These are phyloP conservation scores for Tricladium varicosporioides DNA, from an alignment of 2,329 filamentous ascomycete species.

Conservation along the genomic window DNA sequence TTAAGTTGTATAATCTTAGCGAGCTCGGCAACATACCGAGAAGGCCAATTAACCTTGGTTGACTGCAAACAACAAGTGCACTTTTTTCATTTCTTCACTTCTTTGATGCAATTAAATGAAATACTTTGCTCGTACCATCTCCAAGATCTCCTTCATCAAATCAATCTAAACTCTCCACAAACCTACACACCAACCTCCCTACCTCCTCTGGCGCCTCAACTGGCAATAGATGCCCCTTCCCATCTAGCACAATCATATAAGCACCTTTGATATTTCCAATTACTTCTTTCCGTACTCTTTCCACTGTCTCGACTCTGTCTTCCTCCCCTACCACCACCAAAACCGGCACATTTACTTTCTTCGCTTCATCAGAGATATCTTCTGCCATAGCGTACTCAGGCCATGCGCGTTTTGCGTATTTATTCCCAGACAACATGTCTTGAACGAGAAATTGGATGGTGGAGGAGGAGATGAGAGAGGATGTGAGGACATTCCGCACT, in stretches of 20 bases:
- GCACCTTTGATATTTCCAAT: constrained; percentile 14
- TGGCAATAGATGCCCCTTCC: constrained; percentile 17
- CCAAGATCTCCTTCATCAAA: too few relatives aligned
- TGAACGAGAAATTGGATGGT: constrained; percentile 17
- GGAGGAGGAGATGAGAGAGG: constrained; percentile 11
- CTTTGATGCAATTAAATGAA: too few relatives aligned
- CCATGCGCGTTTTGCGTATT: constrained; percentile 36
- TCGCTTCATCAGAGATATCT: constrained; percentile 28
- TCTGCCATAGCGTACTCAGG: constrained; percentile 36
- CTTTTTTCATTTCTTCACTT: too few relatives aligned
- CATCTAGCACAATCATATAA: constrained; percentile 18
- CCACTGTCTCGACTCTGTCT: constrained; percentile 36
- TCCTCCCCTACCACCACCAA: constrained; percentile 33
- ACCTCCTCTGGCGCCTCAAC: constrained; percentile 17
- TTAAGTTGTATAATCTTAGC: too few relatives aligned
- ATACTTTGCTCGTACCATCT: too few relatives aligned
- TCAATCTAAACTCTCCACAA: constrained; percentile 2
- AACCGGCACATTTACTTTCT: constrained; percentile 22
- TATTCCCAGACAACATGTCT: constrained; percentile 33
- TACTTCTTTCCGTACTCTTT: constrained; percentile 31
- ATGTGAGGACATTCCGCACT: constrained; percentile 34
- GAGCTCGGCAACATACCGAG: too few relatives aligned
- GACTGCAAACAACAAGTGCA: too few relatives aligned
- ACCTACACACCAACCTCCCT: constrained; percentile 6
- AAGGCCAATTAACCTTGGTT: too few relatives aligned